A percentile compares a stretch with the other conserved stretches of the same genome.
Evolutionary conservation across 2,329 filamentous ascomycete species (phyloP).

Genomic region (Neofusicoccum cordaticola): DNA sequence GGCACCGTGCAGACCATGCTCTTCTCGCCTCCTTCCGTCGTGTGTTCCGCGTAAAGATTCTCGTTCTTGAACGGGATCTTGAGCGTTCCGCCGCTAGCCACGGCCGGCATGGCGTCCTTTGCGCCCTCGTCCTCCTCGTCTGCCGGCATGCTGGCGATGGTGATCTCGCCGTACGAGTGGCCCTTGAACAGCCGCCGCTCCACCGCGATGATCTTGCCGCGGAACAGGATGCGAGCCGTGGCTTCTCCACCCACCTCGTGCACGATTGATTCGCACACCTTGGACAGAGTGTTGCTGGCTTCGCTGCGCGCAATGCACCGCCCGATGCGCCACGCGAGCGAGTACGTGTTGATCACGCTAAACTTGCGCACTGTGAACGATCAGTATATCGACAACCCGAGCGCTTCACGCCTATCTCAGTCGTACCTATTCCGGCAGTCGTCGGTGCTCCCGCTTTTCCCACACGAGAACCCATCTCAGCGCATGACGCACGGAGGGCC

Average conservation of each 20-base stretch:
- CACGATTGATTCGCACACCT: constrained; percentile 39
- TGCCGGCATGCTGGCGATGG: constrained; percentile 41
- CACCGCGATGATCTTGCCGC: constrained; percentile 63
- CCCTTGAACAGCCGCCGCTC: constrained; percentile 56
- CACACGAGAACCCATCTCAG: constrained; percentile 23
- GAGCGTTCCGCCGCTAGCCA: constrained; percentile 42
- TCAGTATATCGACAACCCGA: constrained; percentile 13
- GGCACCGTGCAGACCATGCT: constrained; percentile 49
- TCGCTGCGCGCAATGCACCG: constrained; percentile 56
- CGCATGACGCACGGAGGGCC: constrained; percentile 20
- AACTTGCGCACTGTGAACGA: constrained; percentile 22
- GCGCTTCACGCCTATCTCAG: background rate
- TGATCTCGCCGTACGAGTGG: constrained; percentile 59
- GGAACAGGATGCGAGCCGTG: constrained; percentile 58
- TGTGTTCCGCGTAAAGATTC: constrained; percentile 59
- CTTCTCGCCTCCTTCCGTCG: constrained; percentile 32
- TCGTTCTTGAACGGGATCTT: constrained; percentile 74
- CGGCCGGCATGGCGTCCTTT: constrained; percentile 13
- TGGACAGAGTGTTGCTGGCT: constrained; percentile 42
- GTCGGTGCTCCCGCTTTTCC: constrained; percentile 43
- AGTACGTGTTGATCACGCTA: constrained; percentile 41
- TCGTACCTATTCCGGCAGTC: constrained; percentile 28
- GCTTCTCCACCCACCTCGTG: constrained; percentile 42
- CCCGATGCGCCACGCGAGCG: constrained; percentile 54
- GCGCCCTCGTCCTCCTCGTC: constrained; percentile 26